Base-by-base conservation (phyloP, 305 asterid species). In the Ilex paraguariensis region DNA sequence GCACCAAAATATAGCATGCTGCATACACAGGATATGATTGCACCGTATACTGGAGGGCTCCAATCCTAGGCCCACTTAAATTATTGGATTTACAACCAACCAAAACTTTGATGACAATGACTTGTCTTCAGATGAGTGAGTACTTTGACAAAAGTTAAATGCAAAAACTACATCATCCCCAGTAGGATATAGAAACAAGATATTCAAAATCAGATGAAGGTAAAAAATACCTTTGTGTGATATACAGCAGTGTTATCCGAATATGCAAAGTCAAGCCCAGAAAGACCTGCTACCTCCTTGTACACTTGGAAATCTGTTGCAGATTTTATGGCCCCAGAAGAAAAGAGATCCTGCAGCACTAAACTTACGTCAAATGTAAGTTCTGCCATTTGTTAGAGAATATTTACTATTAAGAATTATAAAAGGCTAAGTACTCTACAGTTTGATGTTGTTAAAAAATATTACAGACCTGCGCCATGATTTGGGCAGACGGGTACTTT, bases 281-380 rank as follows among this genome's bases (percentile, higher is more conserved):
- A 93, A 71, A 93, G 95, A 63, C 96, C 96, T 17, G 79, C 95
- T 62, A 88, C 79, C 74, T 93, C 99, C 72, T 81, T 82, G 79
- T 93, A 93, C 70, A 93, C 85, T 90, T 93, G 99, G 80, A 87
- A 93, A 73, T 93, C 97, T n/a, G 99, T 93, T 5, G 93, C 93
- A 60, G 99, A 90, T 59, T 90, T 90, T 76, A 93, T 88, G 55
- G 76, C 81, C 64, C 99, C 97, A 31, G 97, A 93, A 59, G 82
- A 59, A 78, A 93, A 93, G 62, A 93, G 57, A 83, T 93, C 99
- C 99, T 93, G 87, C 67, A 70, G 66, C 67, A 73, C 77, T 55
- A 65, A 62, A 70, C 63, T 65, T 54, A 58, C 32, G 21, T 21
- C 62, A 56, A 69, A 63, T 61, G 60, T 73, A 70, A 77, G 67